Base-by-base conservation (phyloP, 768 basidiomycete species). In the Coprinellus micaceus region DNA sequence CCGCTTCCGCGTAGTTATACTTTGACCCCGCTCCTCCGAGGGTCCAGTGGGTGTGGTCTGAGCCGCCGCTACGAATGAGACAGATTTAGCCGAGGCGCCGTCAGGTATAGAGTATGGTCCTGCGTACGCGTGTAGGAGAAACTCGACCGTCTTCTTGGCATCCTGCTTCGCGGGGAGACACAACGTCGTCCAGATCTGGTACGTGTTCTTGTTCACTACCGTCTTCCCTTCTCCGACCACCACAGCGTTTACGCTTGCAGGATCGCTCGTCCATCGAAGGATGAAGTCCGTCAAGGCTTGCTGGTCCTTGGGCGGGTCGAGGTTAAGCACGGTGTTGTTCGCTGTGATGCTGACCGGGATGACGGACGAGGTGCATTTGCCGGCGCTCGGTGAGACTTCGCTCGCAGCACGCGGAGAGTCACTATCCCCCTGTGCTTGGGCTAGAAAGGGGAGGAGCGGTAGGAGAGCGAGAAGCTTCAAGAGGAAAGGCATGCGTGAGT, bases 21-120 rank as follows among this genome's bases (percentile, higher is more conserved):
- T 57, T 49, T 5, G 62, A 64, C 3, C 56, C 60, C n/a, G 53
- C 37, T 10, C 60, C 62, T 21, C 61, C 63, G 19, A 66, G 59
- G 21, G 56, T 61, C 63, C 64, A 67, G 53, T 67, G 66, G 12
- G 53, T 56, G 58, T 67, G 64, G 33, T 65, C 66, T 39, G 61
- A 66, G 7, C 60, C 60, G 45, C 63, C 54, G 1, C 66, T 67
- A 19, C 0, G n/a, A 39, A 29, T 7, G 19, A 22, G 7, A 11
- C 7, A 11, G 19, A 28, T 15, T 17, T 48, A 37, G 28, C 30
- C 44, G 26, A 21, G 5, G 24, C 5, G 4, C 12, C 3, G 3
- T 3, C 21, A 19, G 24, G 25, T 15, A 10, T 6, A 17, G n/a
- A 29, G 7, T 36, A 10, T 21, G 33, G 6, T 13, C 13, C 33